Conservation (phyloP, 495 filamentous ascomycete genomes). For the Aspergillus coremiiformis region DNA sequence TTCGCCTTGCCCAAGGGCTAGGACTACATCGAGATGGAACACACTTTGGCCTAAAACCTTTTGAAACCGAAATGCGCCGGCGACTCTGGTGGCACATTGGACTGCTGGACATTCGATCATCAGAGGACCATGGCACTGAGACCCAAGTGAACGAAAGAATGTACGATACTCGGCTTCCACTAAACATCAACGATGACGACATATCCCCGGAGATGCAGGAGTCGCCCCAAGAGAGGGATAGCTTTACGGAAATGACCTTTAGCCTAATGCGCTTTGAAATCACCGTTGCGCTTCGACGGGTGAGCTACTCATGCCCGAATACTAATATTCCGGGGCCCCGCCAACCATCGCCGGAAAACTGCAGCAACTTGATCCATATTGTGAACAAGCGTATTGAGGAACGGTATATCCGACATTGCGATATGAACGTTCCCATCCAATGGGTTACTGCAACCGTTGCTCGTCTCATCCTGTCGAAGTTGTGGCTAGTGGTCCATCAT, state of each 20-base stretch:
- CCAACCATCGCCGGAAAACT: slow-evolving; percentile 39
- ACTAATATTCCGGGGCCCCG: slow-evolving; percentile 16
- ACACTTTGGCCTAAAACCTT: slow-evolving; percentile 63
- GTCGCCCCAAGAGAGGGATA: slow-evolving; percentile 49
- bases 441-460: slow-evolving; percentile 66
- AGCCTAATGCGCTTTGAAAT: slow-evolving; percentile 64
- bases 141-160: slow-evolving; percentile 58
- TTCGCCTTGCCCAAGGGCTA: slow-evolving; percentile 74
- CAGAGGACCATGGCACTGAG: slow-evolving; percentile 81
- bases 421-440: slow-evolving; percentile 53
- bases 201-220: slow-evolving; percentile 57
- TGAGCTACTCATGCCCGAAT: slow-evolving; percentile 27
- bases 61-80: slow-evolving; percentile 78
- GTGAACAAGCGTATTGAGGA: slow-evolving; percentile 56
- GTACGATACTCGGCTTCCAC: slow-evolving; percentile 67
- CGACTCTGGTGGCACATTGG: slow-evolving; percentile 80
- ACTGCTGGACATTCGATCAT: slow-evolving; percentile 66
- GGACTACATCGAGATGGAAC: slow-evolving; percentile 76
- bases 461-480: slow-evolving; percentile 59
- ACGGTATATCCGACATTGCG: slow-evolving; percentile 53
- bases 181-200: slow-evolving; percentile 77
- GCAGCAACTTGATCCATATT: slow-evolving; percentile 55
- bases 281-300: slow-evolving; percentile 34
- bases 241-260: slow-evolving; percentile 76
- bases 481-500: slow-evolving; percentile 58